Conservation (phyloP, 1,139 yeast species). For the Debaryomycetaceae sp. region DNA sequence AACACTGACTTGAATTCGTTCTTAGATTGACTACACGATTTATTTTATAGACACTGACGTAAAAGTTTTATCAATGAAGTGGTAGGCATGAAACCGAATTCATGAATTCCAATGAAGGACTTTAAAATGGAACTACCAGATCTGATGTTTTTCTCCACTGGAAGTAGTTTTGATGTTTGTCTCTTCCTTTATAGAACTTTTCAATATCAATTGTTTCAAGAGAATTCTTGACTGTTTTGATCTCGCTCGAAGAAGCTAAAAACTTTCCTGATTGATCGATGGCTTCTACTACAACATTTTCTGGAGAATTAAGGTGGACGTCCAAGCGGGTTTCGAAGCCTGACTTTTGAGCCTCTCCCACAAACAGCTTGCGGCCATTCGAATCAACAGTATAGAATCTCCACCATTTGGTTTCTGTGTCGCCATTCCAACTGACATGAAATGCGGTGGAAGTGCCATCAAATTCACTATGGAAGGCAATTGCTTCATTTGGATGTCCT, state of each 20-base stretch:
- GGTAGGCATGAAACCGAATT: no score
- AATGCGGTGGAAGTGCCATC: conserved; percentile 14
- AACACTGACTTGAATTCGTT: no score
- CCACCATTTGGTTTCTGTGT: conserved; percentile 31
- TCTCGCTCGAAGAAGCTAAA: background rate
- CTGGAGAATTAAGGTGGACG: conserved; percentile 5
- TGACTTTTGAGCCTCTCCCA: conserved; percentile 18
- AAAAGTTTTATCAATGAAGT: no score
- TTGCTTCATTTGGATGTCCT: conserved; percentile 29
- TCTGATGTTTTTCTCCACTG: background rate
- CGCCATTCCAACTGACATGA: conserved; percentile 40
- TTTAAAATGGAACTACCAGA: no score
- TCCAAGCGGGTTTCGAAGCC: conserved; percentile 28
- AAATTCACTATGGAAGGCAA: conserved; percentile 21
- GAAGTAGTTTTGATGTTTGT: background rate
- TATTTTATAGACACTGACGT: no score
- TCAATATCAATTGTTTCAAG: background rate
- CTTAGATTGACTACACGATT: no score
- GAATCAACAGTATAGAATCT: conserved; percentile 15
- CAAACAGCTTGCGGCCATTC: conserved; percentile 9
- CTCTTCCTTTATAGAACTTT: background rate
- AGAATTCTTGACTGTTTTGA: background rate
- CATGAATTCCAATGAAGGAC: no score
- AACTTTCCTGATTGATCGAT: conserved; percentile 7
- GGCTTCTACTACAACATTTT: conserved; percentile 19